Base-by-base conservation (phyloP, 257 asterid genomes). In the Thymus mandschuricus region DNA sequence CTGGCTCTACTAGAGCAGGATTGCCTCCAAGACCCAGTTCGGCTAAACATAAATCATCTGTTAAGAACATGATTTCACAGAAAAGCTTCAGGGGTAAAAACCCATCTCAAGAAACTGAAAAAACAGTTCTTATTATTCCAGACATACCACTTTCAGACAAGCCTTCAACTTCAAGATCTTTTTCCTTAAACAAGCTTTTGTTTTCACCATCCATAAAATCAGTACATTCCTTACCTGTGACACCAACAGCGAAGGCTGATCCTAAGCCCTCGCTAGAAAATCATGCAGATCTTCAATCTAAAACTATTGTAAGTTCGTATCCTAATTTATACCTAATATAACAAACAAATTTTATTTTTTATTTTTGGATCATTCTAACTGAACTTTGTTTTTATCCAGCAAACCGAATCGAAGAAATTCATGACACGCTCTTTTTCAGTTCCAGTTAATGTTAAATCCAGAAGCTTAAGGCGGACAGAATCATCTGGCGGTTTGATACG, bases 91-190 rank as follows among this genome's bases (percentile, higher is more conserved):
- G 79, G 84, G 85, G 79, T 33, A 94, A 86, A 84, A 80, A 77
- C 61, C 72, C 69, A 12, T 76, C 86, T 27, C 92, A 68, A 3
- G 95, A 89, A 74, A 89, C 83, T 74, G 98, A 91, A 69, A 87
- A 88, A 72, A 82, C 88, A 2, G 96, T 88, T 79, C 88, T 89
- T n/a, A 86, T 91, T 70, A 57, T 89, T 76, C 94, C 92, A 50
- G 94, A 87, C 40, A 70, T 81, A n/a, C 86, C 85, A 33, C 80
- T 81, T 70, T 87, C 95, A 9, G 92, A 84, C 78, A 86, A 85
- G 78, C 97, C 97, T 75, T 85, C 96, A 10, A 87, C 98, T 68
- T 91, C 97, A 31, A 87, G 96, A 79, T 93, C 98, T n/a, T 94
- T 89, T 82, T 89, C 98, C 70, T 83, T 91, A 38, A 91, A 89